Evolutionary conservation across 805 yeast genomes (phyloP).

Genomic region (Peterozyma toletana): DNA sequence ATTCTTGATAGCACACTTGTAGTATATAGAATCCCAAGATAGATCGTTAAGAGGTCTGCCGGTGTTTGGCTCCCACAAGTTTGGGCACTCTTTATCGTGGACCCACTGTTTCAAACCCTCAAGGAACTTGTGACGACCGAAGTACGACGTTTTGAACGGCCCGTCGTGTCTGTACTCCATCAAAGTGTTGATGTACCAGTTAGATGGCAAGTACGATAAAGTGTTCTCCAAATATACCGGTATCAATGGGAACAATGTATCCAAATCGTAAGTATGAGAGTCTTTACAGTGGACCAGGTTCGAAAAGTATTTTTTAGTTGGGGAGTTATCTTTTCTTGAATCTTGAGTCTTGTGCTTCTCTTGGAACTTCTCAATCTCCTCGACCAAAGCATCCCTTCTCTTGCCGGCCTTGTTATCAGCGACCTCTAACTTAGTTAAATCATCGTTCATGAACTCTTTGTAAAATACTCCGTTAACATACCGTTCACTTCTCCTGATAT

Average conservation of each 20-base stretch:
- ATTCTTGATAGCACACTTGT: too few relatives aligned
- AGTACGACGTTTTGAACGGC: slow-evolving; percentile 12
- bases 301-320: neutral
- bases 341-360: neutral
- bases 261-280: slow-evolving; percentile 42
- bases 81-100: slow-evolving; percentile 12
- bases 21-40: too few relatives aligned
- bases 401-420: neutral
- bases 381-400: neutral
- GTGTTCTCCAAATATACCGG: slow-evolving; percentile 55
- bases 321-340: neutral
- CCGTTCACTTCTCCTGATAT: neutral
- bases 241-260: slow-evolving; percentile 46
- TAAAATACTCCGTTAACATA: slow-evolving; percentile 3
- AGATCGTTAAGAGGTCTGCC: too few relatives aligned
- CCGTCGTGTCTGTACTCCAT: slow-evolving; percentile 26
- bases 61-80: too few relatives aligned
- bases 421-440: neutral
- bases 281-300: slow-evolving; percentile 40
- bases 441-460: neutral
- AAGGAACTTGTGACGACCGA: slow-evolving; percentile 17
- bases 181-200: slow-evolving; percentile 23
- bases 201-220: slow-evolving; percentile 36
- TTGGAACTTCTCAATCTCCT: neutral
- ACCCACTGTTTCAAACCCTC: slow-evolving; percentile 16